phyloP scores from a whole-genome alignment of 352 stramenopile species.

The Phytophthora capsici region DNA sequence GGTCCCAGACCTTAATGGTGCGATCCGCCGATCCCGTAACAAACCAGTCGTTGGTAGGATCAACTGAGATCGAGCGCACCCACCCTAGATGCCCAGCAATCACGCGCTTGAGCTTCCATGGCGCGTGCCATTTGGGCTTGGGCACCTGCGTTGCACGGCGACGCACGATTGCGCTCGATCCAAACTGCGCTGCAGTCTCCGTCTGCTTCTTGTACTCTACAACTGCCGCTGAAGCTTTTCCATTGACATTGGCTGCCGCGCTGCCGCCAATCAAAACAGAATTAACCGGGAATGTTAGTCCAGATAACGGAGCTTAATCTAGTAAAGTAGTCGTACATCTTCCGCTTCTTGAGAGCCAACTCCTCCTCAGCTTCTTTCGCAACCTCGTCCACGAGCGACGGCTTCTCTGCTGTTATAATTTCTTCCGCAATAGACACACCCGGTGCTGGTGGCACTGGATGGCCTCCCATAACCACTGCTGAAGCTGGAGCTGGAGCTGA shows the following conservation, averaged over 20 bases:
- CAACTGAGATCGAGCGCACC: slow-evolving; percentile 97
- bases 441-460: slow-evolving; percentile 24
- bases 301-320: neutral
- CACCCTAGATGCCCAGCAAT: slow-evolving; percentile 96
- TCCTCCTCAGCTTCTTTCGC: slow-evolving; percentile 60
- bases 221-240: slow-evolving; percentile 42
- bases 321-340: slow-evolving; percentile 42
- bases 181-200: slow-evolving; percentile 57
- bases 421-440: slow-evolving; percentile 26
- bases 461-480: slow-evolving; percentile 20
- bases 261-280: slow-evolving; percentile 15
- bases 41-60: slow-evolving; percentile 99
- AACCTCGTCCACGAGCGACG: slow-evolving; percentile 60
- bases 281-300: slow-evolving; percentile 4
- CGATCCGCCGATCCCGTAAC: slow-evolving; percentile 97
- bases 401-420: slow-evolving; percentile 20
- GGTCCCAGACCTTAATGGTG: slow-evolving; percentile 99
- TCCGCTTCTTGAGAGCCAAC: slow-evolving; percentile 51
- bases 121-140: slow-evolving; percentile 98
- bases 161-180: slow-evolving; percentile 72
- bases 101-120: slow-evolving; percentile 98
- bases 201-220: slow-evolving; percentile 71
- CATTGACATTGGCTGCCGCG: slow-evolving; percentile 29
- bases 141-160: slow-evolving; percentile 89
- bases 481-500: slow-evolving; percentile 1